Base-by-base conservation (phyloP, 306 rosid species). In the Cicer cuneatum region DNA sequence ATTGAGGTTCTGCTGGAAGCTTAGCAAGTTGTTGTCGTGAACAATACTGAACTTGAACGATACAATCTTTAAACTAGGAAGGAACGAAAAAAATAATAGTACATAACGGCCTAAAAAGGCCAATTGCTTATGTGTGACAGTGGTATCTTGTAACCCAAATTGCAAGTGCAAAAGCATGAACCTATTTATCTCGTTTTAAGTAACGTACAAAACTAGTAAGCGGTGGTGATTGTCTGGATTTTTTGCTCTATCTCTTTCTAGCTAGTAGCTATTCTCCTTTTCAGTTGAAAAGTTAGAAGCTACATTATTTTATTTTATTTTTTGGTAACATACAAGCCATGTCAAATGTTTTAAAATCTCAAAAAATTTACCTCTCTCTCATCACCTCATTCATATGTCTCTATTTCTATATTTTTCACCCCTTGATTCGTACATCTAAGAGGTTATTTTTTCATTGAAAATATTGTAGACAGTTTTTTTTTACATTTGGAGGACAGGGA, bases 221-320 rank as follows among this genome's bases (percentile, higher is more conserved):
- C 78, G 24, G 83, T 65, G 69, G 18, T 56, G 51, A 5, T 79
- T 56, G 54, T 37, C 16, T 41, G 47, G 24, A 41, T 18, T 40
- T 24, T 15, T 1, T 9, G 9, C 8, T 7, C 33, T 2, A 1
- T 2, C 10, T 54, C 53, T 12, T 47, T 47, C 53, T 47, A 29
- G 33, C 4, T 29, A 29, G 3, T 8, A 5, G 15, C 53, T 15
- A 47, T 48, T 48, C 14, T n/a, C 7, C 18, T n/a, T 12, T 48
- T 16, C 3, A 10, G 0, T 13, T 48, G 16, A 48, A 48, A 48
- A 48, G 18, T 29, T 29, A 3, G 35, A 29, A 29, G 35, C 35
- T 29, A 4, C 5, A 4, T 29, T 29, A 29, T 29, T 29, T 29
- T 29, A 29, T 29, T 29, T 29, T 29, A 29, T 29, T 29, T 29